Conservation (phyloP, 73 alveolate genomes). For the Paramecium sexaurelia region DNA sequence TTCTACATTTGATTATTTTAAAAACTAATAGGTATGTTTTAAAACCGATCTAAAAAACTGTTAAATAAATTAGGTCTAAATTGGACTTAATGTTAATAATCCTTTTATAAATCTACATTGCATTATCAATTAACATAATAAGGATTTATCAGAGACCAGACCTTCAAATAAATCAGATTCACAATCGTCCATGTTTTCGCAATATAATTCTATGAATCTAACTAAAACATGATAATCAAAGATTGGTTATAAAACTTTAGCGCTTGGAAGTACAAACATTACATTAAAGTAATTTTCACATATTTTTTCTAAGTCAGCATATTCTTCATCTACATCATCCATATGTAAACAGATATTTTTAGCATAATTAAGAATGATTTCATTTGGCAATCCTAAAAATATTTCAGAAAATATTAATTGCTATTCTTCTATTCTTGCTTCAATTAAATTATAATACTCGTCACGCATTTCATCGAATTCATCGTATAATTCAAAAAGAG, state of each 20-base stretch:
- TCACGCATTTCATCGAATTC: background rate
- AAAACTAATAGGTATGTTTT: background rate
- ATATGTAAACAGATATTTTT: background rate
- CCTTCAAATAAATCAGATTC: conserved; percentile 31
- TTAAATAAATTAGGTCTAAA: background rate
- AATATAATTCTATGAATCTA: background rate
- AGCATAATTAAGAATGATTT: background rate
- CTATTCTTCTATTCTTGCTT: conserved; percentile 5
- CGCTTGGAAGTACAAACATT: background rate
- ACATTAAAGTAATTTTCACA: background rate
- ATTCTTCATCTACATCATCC: conserved; percentile 32
- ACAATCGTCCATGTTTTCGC: background rate
- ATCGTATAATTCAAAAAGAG: background rate
- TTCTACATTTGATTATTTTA: background rate
- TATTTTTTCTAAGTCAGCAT: background rate
- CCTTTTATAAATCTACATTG: conserved; percentile 6
- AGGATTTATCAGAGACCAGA: background rate
- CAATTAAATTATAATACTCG: background rate
- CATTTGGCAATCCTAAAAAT: background rate
- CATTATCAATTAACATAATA: background rate
- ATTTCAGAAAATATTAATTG: background rate
- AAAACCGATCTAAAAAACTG: background rate
- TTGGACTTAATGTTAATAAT: background rate
- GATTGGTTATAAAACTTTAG: background rate
- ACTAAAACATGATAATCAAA: conserved; percentile 3